Conservation (phyloP, 495 filamentous ascomycete species). For the Annulohypoxylon maeteangense region DNA sequence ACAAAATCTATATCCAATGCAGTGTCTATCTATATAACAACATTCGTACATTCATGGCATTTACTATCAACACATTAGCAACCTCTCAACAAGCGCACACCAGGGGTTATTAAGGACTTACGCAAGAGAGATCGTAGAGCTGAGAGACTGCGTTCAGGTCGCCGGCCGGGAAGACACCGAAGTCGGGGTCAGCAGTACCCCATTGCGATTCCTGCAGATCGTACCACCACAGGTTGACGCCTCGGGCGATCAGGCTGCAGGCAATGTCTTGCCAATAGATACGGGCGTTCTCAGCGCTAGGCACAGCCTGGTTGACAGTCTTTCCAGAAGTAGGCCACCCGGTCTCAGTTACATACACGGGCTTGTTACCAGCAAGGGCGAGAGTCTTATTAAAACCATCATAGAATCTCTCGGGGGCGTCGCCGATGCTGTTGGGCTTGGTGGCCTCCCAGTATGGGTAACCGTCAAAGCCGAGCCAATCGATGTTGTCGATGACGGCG, state of each 20-base stretch:
- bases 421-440: conserved; percentile 69
- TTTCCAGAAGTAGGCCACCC: conserved; percentile 78
- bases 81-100: background rate
- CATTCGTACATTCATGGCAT: background rate
- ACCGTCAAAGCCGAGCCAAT: conserved; percentile 78
- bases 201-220: conserved; percentile 70
- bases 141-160: conserved; percentile 56
- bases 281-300: conserved; percentile 71
- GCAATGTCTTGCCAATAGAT: conserved; percentile 78
- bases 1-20: conserved; percentile 29
- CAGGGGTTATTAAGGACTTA: conserved; percentile 11
- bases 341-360: conserved; percentile 85
- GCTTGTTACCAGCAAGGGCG: conserved; percentile 68
- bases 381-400: conserved; percentile 68
- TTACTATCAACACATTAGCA: conserved; percentile 25
- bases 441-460: conserved; percentile 76
- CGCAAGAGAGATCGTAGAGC: conserved; percentile 67
- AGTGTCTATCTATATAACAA: conserved; percentile 1
- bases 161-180: conserved; percentile 62
- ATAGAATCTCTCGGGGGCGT: conserved; percentile 68
- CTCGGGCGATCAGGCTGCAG: conserved; percentile 69
- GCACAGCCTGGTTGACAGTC: conserved; percentile 65
- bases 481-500: conserved; percentile 69
- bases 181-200: conserved; percentile 68
- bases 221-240: conserved; percentile 77